Percentiles rank a stretch among this genome's conserved stretches.
phyloP scores from a whole-genome alignment of 2,329 filamentous ascomycete genomes.

The Pseudogymnoascus sp. region DNA sequence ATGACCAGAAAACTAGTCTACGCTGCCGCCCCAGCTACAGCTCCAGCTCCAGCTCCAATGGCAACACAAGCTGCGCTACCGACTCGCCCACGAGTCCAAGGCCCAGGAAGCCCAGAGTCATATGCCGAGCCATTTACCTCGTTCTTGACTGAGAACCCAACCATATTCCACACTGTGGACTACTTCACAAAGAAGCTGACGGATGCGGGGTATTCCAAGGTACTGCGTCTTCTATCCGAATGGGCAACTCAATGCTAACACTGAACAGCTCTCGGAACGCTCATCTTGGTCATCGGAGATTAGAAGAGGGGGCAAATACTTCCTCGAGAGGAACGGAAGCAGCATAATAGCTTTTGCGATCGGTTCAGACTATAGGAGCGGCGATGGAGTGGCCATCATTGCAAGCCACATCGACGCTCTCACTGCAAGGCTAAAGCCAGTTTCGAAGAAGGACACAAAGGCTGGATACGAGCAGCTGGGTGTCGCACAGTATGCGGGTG shows the following conservation, averaged over 20 bases:
- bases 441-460: slow-evolving; percentile 74
- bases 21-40: slow-evolving; percentile 14
- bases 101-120: slow-evolving; percentile 38
- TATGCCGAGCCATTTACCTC: slow-evolving; percentile 80
- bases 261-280: slow-evolving; percentile 60
- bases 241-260: slow-evolving; percentile 14
- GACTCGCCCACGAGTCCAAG: background rate
- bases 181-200: slow-evolving; percentile 67
- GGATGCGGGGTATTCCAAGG: slow-evolving; percentile 63
- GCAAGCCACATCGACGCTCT: slow-evolving; percentile 90
- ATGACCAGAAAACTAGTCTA: slow-evolving; percentile 1
- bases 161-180: slow-evolving; percentile 82
- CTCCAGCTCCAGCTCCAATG: slow-evolving; percentile 13
- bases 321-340: slow-evolving; percentile 73
- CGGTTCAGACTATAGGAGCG: slow-evolving; percentile 69
- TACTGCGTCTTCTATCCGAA: slow-evolving; percentile 29
- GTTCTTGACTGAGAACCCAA: slow-evolving; percentile 84
- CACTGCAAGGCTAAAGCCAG: slow-evolving; percentile 83
- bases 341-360: slow-evolving; percentile 79
- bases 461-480: slow-evolving; percentile 83
- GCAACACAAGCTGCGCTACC: background rate
- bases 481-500: slow-evolving; percentile 87
- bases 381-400: slow-evolving; percentile 80
- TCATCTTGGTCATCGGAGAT: slow-evolving; percentile 68
- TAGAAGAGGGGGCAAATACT: slow-evolving; percentile 79